These are phyloP conservation scores for Diaporthe amygdali DNA, from an alignment of 2,329 filamentous ascomycete genomes.

Conservation along the genomic window DNA sequence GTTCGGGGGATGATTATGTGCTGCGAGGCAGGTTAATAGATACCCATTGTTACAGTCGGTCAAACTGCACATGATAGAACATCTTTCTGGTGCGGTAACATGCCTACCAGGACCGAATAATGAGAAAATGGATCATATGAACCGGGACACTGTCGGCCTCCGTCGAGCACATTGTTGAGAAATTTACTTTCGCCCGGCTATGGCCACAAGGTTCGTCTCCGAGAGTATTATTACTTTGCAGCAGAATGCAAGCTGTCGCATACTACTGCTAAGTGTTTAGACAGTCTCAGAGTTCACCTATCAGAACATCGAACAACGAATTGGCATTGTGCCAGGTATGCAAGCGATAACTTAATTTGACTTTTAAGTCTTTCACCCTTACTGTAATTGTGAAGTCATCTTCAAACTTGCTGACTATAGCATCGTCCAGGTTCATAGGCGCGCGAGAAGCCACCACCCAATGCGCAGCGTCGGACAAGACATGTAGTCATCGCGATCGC, in stretches of 20 bases:
- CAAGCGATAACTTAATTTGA: too few species aligned
- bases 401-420: neutral
- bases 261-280: too few species aligned
- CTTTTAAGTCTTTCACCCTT: neutral
- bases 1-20: neutral
- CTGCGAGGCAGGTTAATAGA: conserved; percentile 1
- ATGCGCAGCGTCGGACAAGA: neutral
- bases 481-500: too few species aligned
- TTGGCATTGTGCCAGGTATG: too few species aligned
- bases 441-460: neutral
- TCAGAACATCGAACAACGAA: too few species aligned
- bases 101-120: neutral
- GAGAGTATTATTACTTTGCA: too few species aligned
- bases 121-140: neutral
- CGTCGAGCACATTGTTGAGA: too few species aligned
- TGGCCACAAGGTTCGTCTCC: neutral
- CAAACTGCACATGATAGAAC: neutral
- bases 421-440: neutral
- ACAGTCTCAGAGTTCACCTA: too few species aligned
- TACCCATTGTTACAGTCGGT: conserved; percentile 1
- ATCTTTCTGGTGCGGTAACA: neutral
- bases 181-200: neutral
- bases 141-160: neutral
- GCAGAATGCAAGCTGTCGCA: too few species aligned
- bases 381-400: too few species aligned